Percentiles rank a stretch among this genome's conserved stretches.
These are phyloP conservation scores for Cryptosporidium muris DNA, from an alignment of 169 alveolate genomes.

Conservation along the genomic window DNA sequence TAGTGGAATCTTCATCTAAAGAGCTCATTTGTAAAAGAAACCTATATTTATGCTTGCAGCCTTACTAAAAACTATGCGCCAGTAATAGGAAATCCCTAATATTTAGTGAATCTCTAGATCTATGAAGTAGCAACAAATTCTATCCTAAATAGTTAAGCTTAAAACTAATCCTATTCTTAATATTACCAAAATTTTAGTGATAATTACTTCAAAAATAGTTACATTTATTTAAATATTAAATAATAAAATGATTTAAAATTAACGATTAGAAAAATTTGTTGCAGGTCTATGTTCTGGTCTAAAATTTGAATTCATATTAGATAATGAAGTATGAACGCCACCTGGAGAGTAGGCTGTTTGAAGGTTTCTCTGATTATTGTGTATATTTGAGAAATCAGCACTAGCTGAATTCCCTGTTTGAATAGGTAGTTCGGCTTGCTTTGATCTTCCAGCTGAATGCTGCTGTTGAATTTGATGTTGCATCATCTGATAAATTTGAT, in stretches of 20 bases:
- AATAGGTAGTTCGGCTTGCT: background rate
- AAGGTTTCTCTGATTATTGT: constrained; percentile 11
- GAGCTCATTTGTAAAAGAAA: no score
- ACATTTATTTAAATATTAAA: no score
- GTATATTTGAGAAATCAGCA: background rate
- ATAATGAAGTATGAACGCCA: constrained; percentile 2
- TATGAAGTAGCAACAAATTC: no score
- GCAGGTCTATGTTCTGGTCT: constrained; percentile 2
- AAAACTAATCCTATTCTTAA: no score
- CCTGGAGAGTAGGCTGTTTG: constrained; percentile 4
- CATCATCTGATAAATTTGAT: constrained; percentile 62
- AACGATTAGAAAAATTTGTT: background rate
- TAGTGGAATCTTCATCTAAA: background rate
- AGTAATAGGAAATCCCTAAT: no score
- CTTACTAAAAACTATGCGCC: no score
- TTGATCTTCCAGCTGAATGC: background rate
- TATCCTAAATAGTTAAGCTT: no score
- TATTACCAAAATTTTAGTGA: no score
- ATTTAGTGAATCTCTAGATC: no score
- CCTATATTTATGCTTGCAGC: no score
- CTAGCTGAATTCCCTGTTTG: background rate
- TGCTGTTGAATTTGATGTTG: constrained; percentile 69
- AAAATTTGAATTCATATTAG: constrained; percentile 13
- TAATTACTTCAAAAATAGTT: no score
- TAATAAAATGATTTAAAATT: no score